Evolutionary conservation across 495 filamentous ascomycete genomes (phyloP), one percentile per base, ranked within the genome.

Genomic region (Neurospora terricola): DNA sequence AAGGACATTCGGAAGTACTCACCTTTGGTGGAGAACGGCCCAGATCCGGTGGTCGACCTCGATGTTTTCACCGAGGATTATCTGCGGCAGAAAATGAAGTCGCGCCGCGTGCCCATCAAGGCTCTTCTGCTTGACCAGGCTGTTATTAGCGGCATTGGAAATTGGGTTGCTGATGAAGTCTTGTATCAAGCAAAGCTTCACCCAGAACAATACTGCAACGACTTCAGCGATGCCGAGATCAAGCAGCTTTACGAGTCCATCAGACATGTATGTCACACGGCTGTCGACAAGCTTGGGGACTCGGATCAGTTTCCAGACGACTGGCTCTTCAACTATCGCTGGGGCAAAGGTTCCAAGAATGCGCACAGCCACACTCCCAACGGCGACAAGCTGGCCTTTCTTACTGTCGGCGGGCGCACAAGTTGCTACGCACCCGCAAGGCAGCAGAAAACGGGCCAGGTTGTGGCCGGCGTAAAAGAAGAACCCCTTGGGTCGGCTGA

Each of bases 131-230:
- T 98, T 14, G 93, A 98, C 77, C 96, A 99, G 79, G 85, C 88
- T n/a, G 92, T 91, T 76, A 90, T 98, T 70, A 94, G 93, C 76
- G 96, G 96, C 6, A 93, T 99, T 69, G 96, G 96, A 3, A 98
- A 98, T 76, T 98, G 95, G 96, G 94, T 99, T 75, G 94, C 89
- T 0, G 96, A 99, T 77, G 96, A 99, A 75, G 90, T 97, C 38
- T 79, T 99, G 37, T 98, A 92, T 77, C 89, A 97, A 76, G 90
- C 94, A 6, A 90, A 87, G 71, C 87, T 98, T 18, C 96, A 99
- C 73, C 96, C 96, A 0, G 95, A 97, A 79, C 92, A 96, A 75
- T 95, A 94, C 82, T 92, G 91, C 80, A 90, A 98, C 76, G 93
- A 92, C 10, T 89, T 99, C 76, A 84, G 77, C 72, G 87, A 91